These are phyloP conservation scores for Globisporangium recalcitrans DNA, from an alignment of 352 stramenopile species.

Conservation along the genomic window DNA sequence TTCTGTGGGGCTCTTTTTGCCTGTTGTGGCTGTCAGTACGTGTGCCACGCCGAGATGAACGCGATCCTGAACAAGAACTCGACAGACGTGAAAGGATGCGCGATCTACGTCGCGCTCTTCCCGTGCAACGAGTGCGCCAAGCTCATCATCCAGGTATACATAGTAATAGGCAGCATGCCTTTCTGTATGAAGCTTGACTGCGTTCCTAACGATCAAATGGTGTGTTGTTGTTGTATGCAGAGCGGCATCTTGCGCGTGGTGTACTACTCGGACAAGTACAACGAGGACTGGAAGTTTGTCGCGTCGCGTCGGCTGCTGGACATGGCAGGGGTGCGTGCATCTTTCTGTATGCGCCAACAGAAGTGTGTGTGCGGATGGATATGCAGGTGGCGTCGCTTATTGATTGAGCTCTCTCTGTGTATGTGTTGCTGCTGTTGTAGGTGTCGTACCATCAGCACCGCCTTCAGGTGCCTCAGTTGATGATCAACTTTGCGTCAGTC, in stretches of 20 bases:
- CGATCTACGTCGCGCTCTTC: conserved; percentile 98
- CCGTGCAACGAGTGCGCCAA: conserved; percentile 99
- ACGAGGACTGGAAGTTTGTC: conserved; percentile 84
- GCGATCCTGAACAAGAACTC: conserved; percentile 99
- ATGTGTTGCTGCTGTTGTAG: neutral
- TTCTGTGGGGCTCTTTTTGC: conserved; percentile 5
- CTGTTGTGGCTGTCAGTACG: conserved; percentile 69
- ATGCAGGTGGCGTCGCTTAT: neutral
- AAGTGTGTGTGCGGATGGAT: too few species aligned
- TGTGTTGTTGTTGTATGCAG: conserved; percentile 28
- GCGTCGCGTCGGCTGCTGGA: conserved; percentile 85
- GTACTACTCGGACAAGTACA: conserved; percentile 96
- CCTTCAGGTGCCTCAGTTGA: conserved; percentile 44
- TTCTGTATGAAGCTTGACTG: neutral
- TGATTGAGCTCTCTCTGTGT: too few species aligned
- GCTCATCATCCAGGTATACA: conserved; percentile 93
- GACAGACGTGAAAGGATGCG: conserved; percentile 89
- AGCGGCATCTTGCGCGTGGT: conserved; percentile 94
- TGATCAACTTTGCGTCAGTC: conserved; percentile 64
- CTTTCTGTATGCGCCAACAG: too few species aligned
- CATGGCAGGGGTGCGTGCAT: conserved; percentile 54
- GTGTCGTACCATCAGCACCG: conserved; percentile 59
- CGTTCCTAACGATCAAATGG: neutral
- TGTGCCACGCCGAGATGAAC: conserved; percentile 99
- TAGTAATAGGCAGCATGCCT: too few species aligned